Base-by-base conservation (phyloP, 148 eudicot genomes). In the Heliamphora exappendiculata region DNA sequence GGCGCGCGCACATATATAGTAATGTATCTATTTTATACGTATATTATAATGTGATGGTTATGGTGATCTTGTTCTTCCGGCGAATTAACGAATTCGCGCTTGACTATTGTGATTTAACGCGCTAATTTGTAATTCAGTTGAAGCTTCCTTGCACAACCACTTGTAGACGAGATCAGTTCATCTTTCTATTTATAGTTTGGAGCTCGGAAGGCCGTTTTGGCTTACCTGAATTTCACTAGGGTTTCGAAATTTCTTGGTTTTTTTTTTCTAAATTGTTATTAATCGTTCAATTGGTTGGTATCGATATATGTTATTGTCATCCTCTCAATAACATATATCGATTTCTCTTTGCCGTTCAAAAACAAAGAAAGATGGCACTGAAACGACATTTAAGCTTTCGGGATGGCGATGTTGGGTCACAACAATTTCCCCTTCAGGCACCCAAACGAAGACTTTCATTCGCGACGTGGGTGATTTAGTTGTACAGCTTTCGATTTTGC, bases 281-380 rank as follows among this genome's bases (percentile, higher is more conserved):
- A 67, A 7, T 36, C 24, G 22, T 50, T 58, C 28, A 62, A 31
- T 70, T 59, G 10, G 39, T 53, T 22, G 44, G 67, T 59, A 14
- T 72, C 26, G n/a, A n/a, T n/a, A n/a, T n/a, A n/a, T n/a, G n/a
- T n/a, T n/a, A n/a, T n/a, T n/a, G n/a, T n/a, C n/a, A n/a, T n/a
- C n/a, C 5, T 10, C 45, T 10, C 5, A 42, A 42, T 5, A n/a
- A n/a, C n/a, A n/a, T n/a, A n/a, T n/a, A n/a, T 47, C 12, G 14
- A 47, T 2, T 47, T 47, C 14, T 47, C 8, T 6, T 47, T 12
- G 50, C 2, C 12, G 3, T 47, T 47, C 76, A n/a, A n/a, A n/a
- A n/a, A n/a, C n/a, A n/a, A n/a, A n/a, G n/a, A n/a, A n/a, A 78
- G 83, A 93, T 93, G 98, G 86, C 73, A 72, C 53, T 76, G 63